Evolutionary conservation across 2,329 filamentous ascomycete species (phyloP).

Genomic region (Esteya vermicola): DNA sequence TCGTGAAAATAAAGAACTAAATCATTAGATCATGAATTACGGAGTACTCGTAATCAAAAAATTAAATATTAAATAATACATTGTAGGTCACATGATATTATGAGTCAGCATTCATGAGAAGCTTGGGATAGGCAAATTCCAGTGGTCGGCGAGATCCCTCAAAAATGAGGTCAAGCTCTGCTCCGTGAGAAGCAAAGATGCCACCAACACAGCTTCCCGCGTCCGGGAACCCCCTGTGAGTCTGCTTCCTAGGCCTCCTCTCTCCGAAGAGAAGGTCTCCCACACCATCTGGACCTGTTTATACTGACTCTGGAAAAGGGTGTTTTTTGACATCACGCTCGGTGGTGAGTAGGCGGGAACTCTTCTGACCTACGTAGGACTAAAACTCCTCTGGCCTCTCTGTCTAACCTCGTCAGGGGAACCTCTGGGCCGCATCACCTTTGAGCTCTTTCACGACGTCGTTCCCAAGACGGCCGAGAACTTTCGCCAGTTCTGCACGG

Average conservation of each 20-base stretch:
- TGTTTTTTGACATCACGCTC: conserved; percentile 37
- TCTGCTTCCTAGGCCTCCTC: conserved; percentile 3
- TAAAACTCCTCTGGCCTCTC: neutral
- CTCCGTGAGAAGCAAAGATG: conserved; percentile 13
- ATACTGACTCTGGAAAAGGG: conserved; percentile 15
- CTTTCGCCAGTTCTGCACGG: conserved; percentile 93
- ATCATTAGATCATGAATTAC: neutral
- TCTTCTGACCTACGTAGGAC: neutral
- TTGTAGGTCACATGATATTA: neutral
- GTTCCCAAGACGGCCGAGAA: conserved; percentile 88
- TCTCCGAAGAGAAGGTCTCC: too few species aligned
- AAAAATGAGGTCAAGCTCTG: neutral
- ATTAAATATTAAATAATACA: neutral
- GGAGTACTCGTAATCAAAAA: neutral
- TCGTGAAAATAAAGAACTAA: neutral
- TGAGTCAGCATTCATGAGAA: too few species aligned
- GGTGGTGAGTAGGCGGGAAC: conserved; percentile 42
- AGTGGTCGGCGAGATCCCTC: neutral
- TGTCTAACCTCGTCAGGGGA: conserved; percentile 43
- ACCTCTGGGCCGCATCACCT: conserved; percentile 72
- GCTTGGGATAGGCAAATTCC: too few species aligned
- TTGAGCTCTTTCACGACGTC: conserved; percentile 77
- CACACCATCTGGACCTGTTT: conserved; percentile 14
- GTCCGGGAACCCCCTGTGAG: conserved; percentile 33
- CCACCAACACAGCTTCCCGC: conserved; percentile 30